Conservation (phyloP, 2,329 filamentous ascomycete genomes). For the Colletotrichum sp. region DNA sequence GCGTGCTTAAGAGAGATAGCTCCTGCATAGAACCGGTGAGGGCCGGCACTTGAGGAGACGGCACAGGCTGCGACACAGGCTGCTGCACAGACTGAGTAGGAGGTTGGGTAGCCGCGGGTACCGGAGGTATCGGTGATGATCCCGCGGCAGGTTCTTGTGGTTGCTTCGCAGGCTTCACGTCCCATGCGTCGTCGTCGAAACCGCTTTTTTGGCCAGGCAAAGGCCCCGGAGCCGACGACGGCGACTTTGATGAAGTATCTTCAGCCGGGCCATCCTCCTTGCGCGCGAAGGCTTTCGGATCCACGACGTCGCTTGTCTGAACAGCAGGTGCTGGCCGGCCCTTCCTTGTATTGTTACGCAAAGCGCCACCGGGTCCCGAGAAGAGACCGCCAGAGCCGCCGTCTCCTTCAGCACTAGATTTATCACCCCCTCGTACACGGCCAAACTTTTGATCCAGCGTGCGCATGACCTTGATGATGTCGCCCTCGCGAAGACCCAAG, state of each 20-base stretch:
- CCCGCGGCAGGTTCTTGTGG: constrained; percentile 31
- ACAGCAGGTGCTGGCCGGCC: constrained; percentile 87
- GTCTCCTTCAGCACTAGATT: constrained; percentile 54
- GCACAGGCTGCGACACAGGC: constrained; percentile 29
- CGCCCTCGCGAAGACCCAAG: constrained; percentile 92
- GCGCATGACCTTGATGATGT: constrained; percentile 95
- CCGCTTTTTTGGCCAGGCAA: constrained; percentile 45
- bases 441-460: constrained; percentile 81
- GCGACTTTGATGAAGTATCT: constrained; percentile 26
- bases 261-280: constrained; percentile 54
- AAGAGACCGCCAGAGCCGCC: constrained; percentile 68
- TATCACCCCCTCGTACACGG: constrained; percentile 67
- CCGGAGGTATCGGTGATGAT: constrained; percentile 39
- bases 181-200: constrained; percentile 98
- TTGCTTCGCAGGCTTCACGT: constrained; percentile 82
- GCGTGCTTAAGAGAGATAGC: constrained; percentile 57
- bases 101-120: constrained; percentile 27
- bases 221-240: background rate
- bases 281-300: constrained; percentile 82
- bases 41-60: constrained; percentile 44
- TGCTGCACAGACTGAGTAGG: constrained; percentile 32
- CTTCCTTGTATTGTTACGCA: constrained; percentile 95
- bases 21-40: constrained; percentile 73
- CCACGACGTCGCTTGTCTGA: constrained; percentile 83
- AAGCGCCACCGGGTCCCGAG: constrained; percentile 86